Evolutionary conservation across 169 alveolate species (phyloP).

Genomic region (Plasmodium billcollinsi): DNA sequence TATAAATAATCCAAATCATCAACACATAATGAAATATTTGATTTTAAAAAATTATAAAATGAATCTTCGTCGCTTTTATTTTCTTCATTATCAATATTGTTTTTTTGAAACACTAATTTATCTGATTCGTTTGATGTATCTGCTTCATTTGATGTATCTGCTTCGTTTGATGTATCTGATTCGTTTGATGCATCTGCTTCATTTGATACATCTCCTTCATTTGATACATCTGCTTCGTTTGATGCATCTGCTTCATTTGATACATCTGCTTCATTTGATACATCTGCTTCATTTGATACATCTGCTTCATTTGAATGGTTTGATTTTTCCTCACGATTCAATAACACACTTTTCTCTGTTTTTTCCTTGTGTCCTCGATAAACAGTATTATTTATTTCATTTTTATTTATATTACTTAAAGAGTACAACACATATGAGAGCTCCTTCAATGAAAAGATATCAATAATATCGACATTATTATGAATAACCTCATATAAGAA

Average conservation of each 20-base stretch:
- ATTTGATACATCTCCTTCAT: too few relatives aligned
- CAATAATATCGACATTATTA: conserved; percentile 5
- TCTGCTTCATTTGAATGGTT: too few relatives aligned
- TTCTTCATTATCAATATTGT: neutral
- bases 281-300: neutral
- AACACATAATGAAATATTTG: conserved; percentile 6
- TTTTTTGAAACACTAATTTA: neutral
- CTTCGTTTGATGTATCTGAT: too few relatives aligned
- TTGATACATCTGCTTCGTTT: neutral
- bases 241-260: neutral
- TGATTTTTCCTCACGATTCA: neutral
- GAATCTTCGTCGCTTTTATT: neutral
- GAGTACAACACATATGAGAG: conserved; percentile 50
- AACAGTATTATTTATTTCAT: conserved; percentile 9
- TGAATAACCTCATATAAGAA: conserved; percentile 39
- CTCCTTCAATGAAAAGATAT: conserved; percentile 32
- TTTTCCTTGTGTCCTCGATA: neutral
- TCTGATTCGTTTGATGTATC: too few relatives aligned
- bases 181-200: too few relatives aligned
- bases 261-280: too few relatives aligned
- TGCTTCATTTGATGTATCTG: neutral
- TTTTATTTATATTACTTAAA: conserved; percentile 20
- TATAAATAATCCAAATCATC: conserved; percentile 1
- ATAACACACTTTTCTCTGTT: neutral
- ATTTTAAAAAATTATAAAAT: neutral